These are phyloP conservation scores for Solanum aculeatissimum DNA, from an alignment of 305 asterid species.

Conservation along the genomic window DNA sequence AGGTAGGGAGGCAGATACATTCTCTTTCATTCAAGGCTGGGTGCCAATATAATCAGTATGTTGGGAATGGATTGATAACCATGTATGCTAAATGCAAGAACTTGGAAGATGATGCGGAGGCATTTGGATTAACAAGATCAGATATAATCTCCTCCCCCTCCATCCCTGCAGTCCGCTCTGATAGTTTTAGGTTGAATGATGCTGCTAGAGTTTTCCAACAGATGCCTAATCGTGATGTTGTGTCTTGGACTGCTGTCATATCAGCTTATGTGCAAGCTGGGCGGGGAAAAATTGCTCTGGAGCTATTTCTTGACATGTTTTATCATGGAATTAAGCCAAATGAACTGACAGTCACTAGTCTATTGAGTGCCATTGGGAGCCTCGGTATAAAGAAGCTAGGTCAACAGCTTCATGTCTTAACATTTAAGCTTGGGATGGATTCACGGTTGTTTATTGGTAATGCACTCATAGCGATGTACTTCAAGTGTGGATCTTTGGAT, in stretches of 20 bases:
- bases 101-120: not conserved
- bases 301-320: constrained; percentile 5
- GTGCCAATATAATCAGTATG: not conserved
- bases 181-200: not conserved
- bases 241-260: constrained; percentile 7
- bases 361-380: constrained; percentile 6
- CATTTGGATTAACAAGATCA: not conserved
- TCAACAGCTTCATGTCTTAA: constrained; percentile 9
- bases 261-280: constrained; percentile 11
- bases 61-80: constrained; percentile 12
- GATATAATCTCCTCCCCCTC: constrained; percentile 3
- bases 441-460: constrained; percentile 2
- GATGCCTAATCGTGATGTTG: constrained; percentile 8
- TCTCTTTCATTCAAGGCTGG: constrained; percentile 4
- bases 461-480: constrained; percentile 8
- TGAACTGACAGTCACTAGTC: constrained; percentile 4
- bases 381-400: not conserved
- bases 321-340: constrained; percentile 2
- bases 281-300: not conserved
- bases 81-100: constrained; percentile 14
- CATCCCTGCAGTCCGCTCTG: not conserved
- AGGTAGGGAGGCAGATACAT: constrained; percentile 9
- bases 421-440: not conserved
- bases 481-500: constrained; percentile 4
- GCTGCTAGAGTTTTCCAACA: not conserved